Evolutionary conservation across 1,139 yeast species (phyloP).

Genomic region (Pichia sp.): DNA sequence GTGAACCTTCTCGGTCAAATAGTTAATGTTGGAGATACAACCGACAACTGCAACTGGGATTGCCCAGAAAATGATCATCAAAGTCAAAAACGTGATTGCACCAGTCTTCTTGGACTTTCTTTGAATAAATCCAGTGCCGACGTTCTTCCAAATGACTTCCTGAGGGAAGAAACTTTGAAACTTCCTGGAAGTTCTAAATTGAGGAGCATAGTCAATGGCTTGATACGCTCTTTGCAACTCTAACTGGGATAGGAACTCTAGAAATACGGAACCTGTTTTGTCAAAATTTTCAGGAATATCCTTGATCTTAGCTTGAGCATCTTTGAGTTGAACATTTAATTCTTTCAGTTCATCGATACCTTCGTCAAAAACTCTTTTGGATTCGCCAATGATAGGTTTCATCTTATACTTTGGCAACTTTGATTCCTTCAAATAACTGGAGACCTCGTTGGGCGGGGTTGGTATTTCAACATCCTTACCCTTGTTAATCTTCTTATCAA

Average conservation of each 20-base stretch:
- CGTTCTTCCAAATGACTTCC: conserved; percentile 81
- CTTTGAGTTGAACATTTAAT: conserved; percentile 56
- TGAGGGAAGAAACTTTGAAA: conserved; percentile 56
- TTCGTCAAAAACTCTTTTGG: conserved; percentile 77
- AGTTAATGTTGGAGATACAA: conserved; percentile 76
- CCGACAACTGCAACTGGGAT: conserved; percentile 96
- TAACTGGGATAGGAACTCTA: conserved; percentile 80
- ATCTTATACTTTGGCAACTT: conserved; percentile 69
- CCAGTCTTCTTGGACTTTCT: conserved; percentile 37
- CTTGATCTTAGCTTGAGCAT: conserved; percentile 41
- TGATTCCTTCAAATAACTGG: conserved; percentile 63
- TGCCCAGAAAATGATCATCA: conserved; percentile 78
- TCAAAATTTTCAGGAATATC: conserved; percentile 33
- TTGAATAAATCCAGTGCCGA: conserved; percentile 36
- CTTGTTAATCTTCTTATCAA: conserved; percentile 41
- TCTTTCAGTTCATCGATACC: conserved; percentile 60
- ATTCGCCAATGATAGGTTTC: conserved; percentile 66
- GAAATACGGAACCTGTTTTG: conserved; percentile 65
- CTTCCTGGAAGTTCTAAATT: conserved; percentile 36
- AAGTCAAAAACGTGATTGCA: conserved; percentile 36
- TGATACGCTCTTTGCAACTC: conserved; percentile 90
- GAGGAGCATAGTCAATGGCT: conserved; percentile 44
- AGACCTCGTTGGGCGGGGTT: conserved; percentile 45
- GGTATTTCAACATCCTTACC: conserved; percentile 24
- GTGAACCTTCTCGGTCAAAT: conserved; percentile 57